Base-by-base conservation (phyloP, 257 asterid species). In the Solanum gracilifrons region DNA sequence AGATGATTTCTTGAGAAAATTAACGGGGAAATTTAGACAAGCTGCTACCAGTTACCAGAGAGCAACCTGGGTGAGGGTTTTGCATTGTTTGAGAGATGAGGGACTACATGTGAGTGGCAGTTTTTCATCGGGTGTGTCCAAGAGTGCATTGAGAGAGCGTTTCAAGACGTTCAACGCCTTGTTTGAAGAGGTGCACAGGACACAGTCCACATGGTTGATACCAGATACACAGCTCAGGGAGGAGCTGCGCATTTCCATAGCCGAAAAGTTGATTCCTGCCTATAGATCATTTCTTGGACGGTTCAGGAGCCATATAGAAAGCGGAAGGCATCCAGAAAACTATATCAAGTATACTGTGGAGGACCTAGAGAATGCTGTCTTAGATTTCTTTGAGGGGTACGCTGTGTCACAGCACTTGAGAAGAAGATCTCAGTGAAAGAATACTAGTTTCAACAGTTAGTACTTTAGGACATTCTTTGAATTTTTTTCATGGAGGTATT, bases 381-480 rank as follows among this genome's bases (percentile, higher is more conserved):
- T 88, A 88, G 93, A 91, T 82, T 88, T 93, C 89, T 93, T 93
- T 75, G 93, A 90, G 84, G 89, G 85, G 23, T 46, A 31, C n/a
- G 64, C 87, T 23, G 89, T 84, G 25, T 71, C 85, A 39, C 87
- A 48, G 76, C 89, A 87, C 89, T 77, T 92, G 89, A 90, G 94
- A 91, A 96, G 94, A 93, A 91, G 98, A 92, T 90, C 96, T 73
- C 90, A 91, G 89, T 94, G 93, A 88, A 15, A 39, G 84, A 76
- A 48, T 69, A 87, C 69, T 39, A 86, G 80, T 66, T 27, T 91
- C 87, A 87, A 91, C 89, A 31, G 39, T 84, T 93, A 92, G 92
- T 90, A 32, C 88, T 86, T 94, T 94, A 95, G 94, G 86, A 87
- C 83, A 89, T 94, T 94, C 95, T 95, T 94, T 95, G 93, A 90